phyloP scores from a whole-genome alignment of 768 basidiomycete species.

The Hypsizygus marmoreus region DNA sequence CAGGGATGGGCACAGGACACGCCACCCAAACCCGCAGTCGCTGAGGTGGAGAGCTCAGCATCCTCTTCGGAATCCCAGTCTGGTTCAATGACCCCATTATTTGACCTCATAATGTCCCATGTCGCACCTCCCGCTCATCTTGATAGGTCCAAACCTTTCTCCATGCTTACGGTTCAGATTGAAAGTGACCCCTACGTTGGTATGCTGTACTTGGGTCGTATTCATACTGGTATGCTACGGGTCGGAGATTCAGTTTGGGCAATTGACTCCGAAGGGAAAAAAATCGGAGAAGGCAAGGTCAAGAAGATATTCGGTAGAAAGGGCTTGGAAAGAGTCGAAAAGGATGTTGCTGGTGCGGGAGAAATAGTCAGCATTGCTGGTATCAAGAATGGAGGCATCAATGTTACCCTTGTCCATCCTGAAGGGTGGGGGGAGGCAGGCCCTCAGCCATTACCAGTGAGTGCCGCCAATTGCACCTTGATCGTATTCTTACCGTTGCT shows the following conservation, averaged over 20 bases:
- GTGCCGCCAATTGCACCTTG: slow-evolving; percentile 11
- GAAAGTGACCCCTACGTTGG: slow-evolving; percentile 53
- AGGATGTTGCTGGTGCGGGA: slow-evolving; percentile 45
- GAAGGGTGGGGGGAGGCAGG: slow-evolving; percentile 46
- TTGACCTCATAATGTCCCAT: slow-evolving; percentile 48
- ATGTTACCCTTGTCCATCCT: slow-evolving; percentile 44
- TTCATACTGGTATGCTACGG: slow-evolving; percentile 41
- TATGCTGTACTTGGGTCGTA: slow-evolving; percentile 48
- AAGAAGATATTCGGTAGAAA: slow-evolving; percentile 43
- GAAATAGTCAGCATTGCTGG: slow-evolving; percentile 53
- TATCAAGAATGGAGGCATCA: slow-evolving; percentile 48
- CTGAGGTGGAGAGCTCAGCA: slow-evolving; percentile 8
- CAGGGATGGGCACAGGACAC: slow-evolving; percentile 48
- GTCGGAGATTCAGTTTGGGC: slow-evolving; percentile 43
- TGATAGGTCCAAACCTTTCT: slow-evolving; percentile 40
- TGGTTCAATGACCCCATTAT: slow-evolving; percentile 44
- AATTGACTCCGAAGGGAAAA: slow-evolving; percentile 42
- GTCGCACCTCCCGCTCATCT: slow-evolving; percentile 42
- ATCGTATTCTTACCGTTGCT: background rate
- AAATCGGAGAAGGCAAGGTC: slow-evolving; percentile 51
- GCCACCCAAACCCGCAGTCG: slow-evolving; percentile 19
- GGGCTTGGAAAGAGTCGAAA: slow-evolving; percentile 46
- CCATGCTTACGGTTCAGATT: slow-evolving; percentile 55
- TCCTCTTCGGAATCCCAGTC: background rate
- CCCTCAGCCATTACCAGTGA: slow-evolving; percentile 39